Evolutionary conservation across 129 eudicot species (phyloP).

Genomic region (Helianthus tuberosus): DNA sequence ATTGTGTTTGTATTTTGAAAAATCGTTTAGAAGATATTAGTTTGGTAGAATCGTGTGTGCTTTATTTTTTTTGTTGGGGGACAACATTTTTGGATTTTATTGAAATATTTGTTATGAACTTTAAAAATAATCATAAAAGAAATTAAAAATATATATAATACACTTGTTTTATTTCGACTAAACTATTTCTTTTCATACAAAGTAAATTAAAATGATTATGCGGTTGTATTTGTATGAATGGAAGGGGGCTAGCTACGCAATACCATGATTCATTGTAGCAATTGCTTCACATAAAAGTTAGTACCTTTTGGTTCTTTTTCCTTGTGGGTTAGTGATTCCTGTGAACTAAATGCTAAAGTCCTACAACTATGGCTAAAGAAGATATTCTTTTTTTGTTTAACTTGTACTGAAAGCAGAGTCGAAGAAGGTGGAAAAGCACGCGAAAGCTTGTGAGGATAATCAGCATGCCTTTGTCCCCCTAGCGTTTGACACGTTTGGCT

Average conservation of each 20-base stretch:
- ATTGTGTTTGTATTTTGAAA: no score
- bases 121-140: not conserved
- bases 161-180: not conserved
- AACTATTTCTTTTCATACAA: not conserved
- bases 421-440: no score
- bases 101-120: no score
- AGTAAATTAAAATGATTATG: not conserved
- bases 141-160: not conserved
- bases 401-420: no score
- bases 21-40: no score
- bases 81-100: no score
- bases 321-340: constrained; percentile 12
- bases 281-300: constrained; percentile 14
- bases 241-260: not conserved
- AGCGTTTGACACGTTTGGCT: no score
- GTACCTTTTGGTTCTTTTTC: not conserved
- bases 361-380: not conserved
- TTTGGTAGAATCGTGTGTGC: no score
- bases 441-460: no score
- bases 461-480: no score
- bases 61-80: no score
- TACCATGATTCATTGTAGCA: not conserved
- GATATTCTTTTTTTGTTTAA: not conserved
- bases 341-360: constrained; percentile 8
- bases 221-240: constrained; percentile 10